These are phyloP conservation scores for Amauroascus verrucosus DNA, from an alignment of 2,329 filamentous ascomycete genomes.

Conservation along the genomic window DNA sequence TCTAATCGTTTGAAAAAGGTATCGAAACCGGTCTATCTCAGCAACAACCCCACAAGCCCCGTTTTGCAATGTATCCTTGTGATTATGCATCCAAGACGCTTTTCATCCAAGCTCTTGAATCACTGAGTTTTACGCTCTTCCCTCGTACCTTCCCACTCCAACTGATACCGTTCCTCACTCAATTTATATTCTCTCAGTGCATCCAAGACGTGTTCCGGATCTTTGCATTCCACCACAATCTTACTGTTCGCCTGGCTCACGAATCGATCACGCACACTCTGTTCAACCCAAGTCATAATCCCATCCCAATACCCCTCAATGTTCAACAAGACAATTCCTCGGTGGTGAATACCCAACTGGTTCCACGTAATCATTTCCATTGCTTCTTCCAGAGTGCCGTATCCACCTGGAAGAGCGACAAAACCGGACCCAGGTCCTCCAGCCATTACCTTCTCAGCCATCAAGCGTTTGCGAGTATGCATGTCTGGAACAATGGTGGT, in stretches of 20 bases:
- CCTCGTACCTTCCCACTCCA: slow-evolving; percentile 57
- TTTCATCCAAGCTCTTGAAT: too few relatives aligned
- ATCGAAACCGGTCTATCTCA: neutral
- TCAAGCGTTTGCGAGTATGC: slow-evolving; percentile 90
- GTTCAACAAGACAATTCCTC: slow-evolving; percentile 72
- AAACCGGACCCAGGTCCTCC: slow-evolving; percentile 80
- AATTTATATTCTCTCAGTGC: slow-evolving; percentile 64
- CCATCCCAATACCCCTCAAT: slow-evolving; percentile 89
- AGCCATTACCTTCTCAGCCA: slow-evolving; percentile 76
- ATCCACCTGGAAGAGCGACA: slow-evolving; percentile 78
- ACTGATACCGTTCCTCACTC: slow-evolving; percentile 62
- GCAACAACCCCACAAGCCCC: too few relatives aligned
- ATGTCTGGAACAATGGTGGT: slow-evolving; percentile 90
- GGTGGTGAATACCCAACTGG: slow-evolving; percentile 81
- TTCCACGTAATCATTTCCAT: slow-evolving; percentile 95
- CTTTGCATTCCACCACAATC: slow-evolving; percentile 69
- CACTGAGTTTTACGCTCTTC: neutral
- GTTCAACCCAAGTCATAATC: slow-evolving; percentile 68
- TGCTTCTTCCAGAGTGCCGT: slow-evolving; percentile 90
- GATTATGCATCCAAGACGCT: neutral
- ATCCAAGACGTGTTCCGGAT: slow-evolving; percentile 60
- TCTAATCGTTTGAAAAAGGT: neutral
- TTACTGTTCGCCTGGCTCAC: slow-evolving; percentile 58
- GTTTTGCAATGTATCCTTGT: neutral
- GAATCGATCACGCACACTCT: slow-evolving; percentile 66